These are phyloP conservation scores for Populus tomentosa DNA, from an alignment of 441 rosid species.

Conservation along the genomic window DNA sequence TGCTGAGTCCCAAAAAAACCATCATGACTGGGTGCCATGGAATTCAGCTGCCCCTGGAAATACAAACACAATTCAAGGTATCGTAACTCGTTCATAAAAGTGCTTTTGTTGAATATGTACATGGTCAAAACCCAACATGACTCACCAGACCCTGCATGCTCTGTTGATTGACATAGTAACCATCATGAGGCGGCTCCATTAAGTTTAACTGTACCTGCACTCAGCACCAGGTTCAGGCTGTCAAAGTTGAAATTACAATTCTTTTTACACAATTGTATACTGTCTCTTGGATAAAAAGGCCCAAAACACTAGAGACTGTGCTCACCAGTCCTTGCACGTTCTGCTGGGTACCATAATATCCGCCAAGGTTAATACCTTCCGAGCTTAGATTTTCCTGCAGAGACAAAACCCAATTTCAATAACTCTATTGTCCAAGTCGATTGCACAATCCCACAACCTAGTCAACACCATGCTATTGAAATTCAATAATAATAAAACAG, in stretches of 20 bases:
- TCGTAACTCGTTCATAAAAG: not conserved
- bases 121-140: conserved; percentile 9
- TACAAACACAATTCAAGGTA: conserved; percentile 10
- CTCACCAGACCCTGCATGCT: conserved; percentile 78
- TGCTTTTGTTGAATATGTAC: conserved; percentile 1
- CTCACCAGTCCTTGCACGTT: conserved; percentile 63
- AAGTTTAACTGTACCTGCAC: conserved; percentile 79
- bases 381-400: conserved; percentile 66
- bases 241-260: not conserved
- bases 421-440: conserved; percentile 3
- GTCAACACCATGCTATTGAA: not conserved
- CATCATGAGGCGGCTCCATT: conserved; percentile 77
- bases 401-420: conserved; percentile 8
- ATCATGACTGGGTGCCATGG: conserved; percentile 69
- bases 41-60: conserved; percentile 67
- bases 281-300: no score
- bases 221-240: conserved; percentile 12
- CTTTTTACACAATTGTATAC: not conserved
- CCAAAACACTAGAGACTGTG: not conserved
- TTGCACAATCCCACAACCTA: conserved; percentile 5
- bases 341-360: conserved; percentile 59
- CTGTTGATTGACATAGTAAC: conserved; percentile 61
- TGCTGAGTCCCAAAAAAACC: conserved; percentile 63
- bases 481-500: not conserved
- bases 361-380: conserved; percentile 53